Evolutionary conservation across 805 yeast genomes (phyloP).

Genomic region (Candida parachauliodes): DNA sequence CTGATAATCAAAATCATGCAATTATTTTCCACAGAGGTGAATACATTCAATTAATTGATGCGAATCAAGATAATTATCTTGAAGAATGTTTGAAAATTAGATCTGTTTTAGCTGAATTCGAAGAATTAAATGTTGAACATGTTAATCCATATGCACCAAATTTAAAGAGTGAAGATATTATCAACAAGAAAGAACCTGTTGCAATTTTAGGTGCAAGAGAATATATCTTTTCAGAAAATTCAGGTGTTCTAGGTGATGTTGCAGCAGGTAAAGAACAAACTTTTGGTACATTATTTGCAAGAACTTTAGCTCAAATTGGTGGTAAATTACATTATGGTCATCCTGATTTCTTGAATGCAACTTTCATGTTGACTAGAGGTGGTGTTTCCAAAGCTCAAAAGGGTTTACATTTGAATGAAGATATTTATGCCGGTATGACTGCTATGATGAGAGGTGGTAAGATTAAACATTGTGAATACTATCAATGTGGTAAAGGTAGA

Average conservation of each 20-base stretch:
- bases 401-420: slow-evolving; percentile 80
- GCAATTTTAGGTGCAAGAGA: slow-evolving; percentile 85
- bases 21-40: slow-evolving; percentile 76
- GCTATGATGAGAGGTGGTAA: slow-evolving; percentile 78
- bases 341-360: slow-evolving; percentile 74
- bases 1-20: slow-evolving; percentile 80
- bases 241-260: slow-evolving; percentile 78
- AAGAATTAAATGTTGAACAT: slow-evolving; percentile 57
- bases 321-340: slow-evolving; percentile 86
- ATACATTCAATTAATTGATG: slow-evolving; percentile 75
- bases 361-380: slow-evolving; percentile 81
- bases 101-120: slow-evolving; percentile 72
- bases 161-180: slow-evolving; percentile 54
- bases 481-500: slow-evolving; percentile 84
- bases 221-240: slow-evolving; percentile 77
- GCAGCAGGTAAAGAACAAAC: slow-evolving; percentile 90
- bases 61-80: slow-evolving; percentile 78
- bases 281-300: slow-evolving; percentile 78
- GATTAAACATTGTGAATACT: slow-evolving; percentile 78
- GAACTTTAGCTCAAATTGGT: slow-evolving; percentile 78
- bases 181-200: slow-evolving; percentile 50
- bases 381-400: slow-evolving; percentile 85
- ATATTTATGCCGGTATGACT: slow-evolving; percentile 83
- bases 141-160: slow-evolving; percentile 79
- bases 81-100: slow-evolving; percentile 81